These are phyloP conservation scores for Pseudozyma pruni DNA, from an alignment of 1,284 basidiomycete species.

Conservation along the genomic window DNA sequence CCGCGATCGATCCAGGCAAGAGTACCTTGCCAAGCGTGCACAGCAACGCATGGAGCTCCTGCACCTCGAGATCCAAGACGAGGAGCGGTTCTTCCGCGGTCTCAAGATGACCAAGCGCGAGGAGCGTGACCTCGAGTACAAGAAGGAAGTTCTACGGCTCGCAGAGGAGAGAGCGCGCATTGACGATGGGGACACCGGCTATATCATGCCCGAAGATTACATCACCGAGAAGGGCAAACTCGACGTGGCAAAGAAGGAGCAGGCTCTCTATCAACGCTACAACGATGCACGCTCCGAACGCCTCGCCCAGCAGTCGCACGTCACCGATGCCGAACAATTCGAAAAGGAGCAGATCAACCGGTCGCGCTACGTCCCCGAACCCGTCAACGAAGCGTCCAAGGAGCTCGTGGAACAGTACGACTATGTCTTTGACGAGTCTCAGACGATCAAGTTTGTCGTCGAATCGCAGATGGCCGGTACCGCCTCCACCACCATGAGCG, in stretches of 20 bases:
- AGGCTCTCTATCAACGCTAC: conserved; percentile 85
- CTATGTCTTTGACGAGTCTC: conserved; percentile 97
- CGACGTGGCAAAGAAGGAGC: conserved; percentile 94
- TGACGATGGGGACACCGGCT: conserved; percentile 75
- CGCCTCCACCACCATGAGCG: conserved; percentile 72
- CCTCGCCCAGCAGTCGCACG: conserved; percentile 75
- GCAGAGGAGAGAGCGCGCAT: conserved; percentile 94
- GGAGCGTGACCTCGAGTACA: conserved; percentile 81
- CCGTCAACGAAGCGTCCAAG: conserved; percentile 73
- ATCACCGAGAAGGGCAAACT: conserved; percentile 98
- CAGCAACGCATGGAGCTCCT: conserved; percentile 94
- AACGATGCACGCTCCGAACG: conserved; percentile 79
- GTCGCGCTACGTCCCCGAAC: conserved; percentile 73
- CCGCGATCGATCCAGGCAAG: conserved; percentile 73
- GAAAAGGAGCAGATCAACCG: conserved; percentile 90
- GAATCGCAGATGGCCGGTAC: conserved; percentile 71
- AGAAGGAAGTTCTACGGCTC: conserved; percentile 89
- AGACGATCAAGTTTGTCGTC: conserved; percentile 94
- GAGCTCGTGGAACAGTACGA: conserved; percentile 74
- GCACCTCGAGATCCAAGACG: conserved; percentile 77
- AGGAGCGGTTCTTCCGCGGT: conserved; percentile 63
- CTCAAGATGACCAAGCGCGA: conserved; percentile 80
- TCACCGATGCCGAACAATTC: conserved; percentile 90
- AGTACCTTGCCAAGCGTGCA: conserved; percentile 95
- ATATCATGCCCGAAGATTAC: conserved; percentile 75